phyloP scores from a whole-genome alignment of 257 asterid species.

The Capsicum pubescens region DNA sequence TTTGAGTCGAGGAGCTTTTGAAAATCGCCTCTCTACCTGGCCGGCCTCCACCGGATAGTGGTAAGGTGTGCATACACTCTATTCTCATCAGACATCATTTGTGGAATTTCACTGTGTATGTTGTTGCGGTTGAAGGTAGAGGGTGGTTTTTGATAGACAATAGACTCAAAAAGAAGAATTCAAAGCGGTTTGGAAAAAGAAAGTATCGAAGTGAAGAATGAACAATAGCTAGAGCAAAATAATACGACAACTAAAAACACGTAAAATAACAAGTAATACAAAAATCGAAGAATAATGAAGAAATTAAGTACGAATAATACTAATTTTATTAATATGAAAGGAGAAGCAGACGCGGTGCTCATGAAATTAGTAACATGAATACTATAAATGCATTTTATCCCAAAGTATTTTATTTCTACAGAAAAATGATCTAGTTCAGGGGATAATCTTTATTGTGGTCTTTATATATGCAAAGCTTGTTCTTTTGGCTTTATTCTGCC shows the following conservation, averaged over 20 bases:
- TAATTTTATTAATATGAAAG: neutral
- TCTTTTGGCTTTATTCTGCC: constrained; percentile 3
- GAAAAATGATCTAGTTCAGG: neutral
- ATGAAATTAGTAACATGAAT: neutral
- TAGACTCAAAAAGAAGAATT: no score
- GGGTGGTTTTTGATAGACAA: neutral
- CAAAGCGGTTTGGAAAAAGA: neutral
- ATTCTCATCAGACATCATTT: no score
- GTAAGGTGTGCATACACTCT: no score
- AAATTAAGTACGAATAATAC: neutral
- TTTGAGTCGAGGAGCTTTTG: no score
- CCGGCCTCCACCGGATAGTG: no score
- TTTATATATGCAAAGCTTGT: neutral
- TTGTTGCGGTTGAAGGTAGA: no score
- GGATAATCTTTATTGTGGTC: neutral
- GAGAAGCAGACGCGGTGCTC: no score
- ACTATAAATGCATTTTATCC: neutral
- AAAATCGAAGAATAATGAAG: neutral
- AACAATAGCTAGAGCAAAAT: neutral
- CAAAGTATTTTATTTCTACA: neutral
- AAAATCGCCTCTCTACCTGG: no score
- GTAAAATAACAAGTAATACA: neutral
- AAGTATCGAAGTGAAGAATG: neutral
- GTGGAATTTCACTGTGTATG: no score
- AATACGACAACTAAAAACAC: neutral